Evolutionary conservation across 768 basidiomycete species (phyloP).

Genomic region (Multifurca ochricompacta): DNA sequence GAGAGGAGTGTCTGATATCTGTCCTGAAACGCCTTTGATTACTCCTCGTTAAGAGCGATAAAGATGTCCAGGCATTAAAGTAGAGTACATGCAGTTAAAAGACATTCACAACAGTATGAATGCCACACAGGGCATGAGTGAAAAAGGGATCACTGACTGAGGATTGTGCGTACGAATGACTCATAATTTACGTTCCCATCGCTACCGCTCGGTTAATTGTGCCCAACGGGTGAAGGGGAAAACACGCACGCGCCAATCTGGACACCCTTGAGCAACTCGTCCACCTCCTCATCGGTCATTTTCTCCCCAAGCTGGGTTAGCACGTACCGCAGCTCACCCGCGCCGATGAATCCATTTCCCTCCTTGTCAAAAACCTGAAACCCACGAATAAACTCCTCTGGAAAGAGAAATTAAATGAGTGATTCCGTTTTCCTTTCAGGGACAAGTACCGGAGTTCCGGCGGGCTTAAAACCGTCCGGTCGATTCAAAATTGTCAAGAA

Average conservation of each 20-base stretch:
- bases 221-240: conserved; percentile 1
- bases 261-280: conserved; percentile 93
- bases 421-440: background rate
- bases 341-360: conserved; percentile 86
- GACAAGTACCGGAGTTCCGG: conserved; percentile 84
- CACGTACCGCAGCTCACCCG: conserved; percentile 77
- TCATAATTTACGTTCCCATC: conserved; percentile 98
- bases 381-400: conserved; percentile 98
- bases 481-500: conserved; percentile 90
- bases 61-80: background rate
- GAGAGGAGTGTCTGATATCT: conserved; percentile 8
- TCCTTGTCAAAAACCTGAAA: conserved; percentile 99
- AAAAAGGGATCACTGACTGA: conserved; percentile 58
- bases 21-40: background rate
- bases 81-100: conserved; percentile 1
- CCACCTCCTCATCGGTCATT: conserved; percentile 96
- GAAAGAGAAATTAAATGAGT: background rate
- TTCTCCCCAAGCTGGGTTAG: conserved; percentile 95
- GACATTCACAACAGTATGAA: conserved; percentile 4
- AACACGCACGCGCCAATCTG: conserved; percentile 75
- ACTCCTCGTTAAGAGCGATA: background rate
- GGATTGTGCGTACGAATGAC: conserved; percentile 90
- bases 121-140: background rate
- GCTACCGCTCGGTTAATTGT: conserved; percentile 33
- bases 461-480: conserved; percentile 95